Percentiles rank a stretch among this genome's conserved stretches.
phyloP scores from a whole-genome alignment of 805 yeast genomes.

The Kodamaea laetipori region DNA sequence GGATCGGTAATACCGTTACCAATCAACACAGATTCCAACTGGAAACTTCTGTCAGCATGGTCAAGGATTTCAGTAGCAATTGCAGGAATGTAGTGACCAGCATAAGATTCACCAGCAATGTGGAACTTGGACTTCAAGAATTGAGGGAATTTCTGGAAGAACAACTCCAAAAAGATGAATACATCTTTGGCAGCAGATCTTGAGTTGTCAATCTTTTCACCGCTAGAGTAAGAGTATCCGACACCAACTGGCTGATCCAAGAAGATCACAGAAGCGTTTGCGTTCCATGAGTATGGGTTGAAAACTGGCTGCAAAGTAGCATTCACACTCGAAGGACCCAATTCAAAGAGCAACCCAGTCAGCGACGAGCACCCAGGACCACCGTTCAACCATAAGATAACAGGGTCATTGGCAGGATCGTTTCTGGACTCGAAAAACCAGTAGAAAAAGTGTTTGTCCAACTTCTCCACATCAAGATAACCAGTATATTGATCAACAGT shows the following conservation, averaged over 20 bases:
- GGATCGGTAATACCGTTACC: slow-evolving; percentile 51
- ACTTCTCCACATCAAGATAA: slow-evolving; percentile 37
- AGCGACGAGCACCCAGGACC: slow-evolving; percentile 36
- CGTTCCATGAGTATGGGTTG: slow-evolving; percentile 34
- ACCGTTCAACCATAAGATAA: slow-evolving; percentile 36
- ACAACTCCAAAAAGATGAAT: slow-evolving; percentile 26
- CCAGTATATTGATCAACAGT: slow-evolving; percentile 42
- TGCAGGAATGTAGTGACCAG: slow-evolving; percentile 30
- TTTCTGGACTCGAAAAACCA: slow-evolving; percentile 38
- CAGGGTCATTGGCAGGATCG: slow-evolving; percentile 35
- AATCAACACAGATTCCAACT: slow-evolving; percentile 41
- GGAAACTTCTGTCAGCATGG: slow-evolving; percentile 27
- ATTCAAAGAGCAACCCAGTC: slow-evolving; percentile 34
- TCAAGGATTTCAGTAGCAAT: slow-evolving; percentile 25
- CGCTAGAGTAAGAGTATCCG: slow-evolving; percentile 26
- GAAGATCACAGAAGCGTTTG: slow-evolving; percentile 31
- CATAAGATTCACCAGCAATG: slow-evolving; percentile 30
- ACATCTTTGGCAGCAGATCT: slow-evolving; percentile 25
- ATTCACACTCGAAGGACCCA: slow-evolving; percentile 31
- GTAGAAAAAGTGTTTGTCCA: slow-evolving; percentile 35
- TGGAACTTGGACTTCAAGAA: slow-evolving; percentile 24
- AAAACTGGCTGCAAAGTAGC: slow-evolving; percentile 25
- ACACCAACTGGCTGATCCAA: slow-evolving; percentile 32
- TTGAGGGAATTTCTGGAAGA: slow-evolving; percentile 28
- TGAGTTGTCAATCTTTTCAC: slow-evolving; percentile 20